Percentiles rank a stretch among this genome's conserved stretches.
phyloP scores from a whole-genome alignment of 176 grass and related monocot genomes.

The Rhynchospora breviuscula region DNA sequence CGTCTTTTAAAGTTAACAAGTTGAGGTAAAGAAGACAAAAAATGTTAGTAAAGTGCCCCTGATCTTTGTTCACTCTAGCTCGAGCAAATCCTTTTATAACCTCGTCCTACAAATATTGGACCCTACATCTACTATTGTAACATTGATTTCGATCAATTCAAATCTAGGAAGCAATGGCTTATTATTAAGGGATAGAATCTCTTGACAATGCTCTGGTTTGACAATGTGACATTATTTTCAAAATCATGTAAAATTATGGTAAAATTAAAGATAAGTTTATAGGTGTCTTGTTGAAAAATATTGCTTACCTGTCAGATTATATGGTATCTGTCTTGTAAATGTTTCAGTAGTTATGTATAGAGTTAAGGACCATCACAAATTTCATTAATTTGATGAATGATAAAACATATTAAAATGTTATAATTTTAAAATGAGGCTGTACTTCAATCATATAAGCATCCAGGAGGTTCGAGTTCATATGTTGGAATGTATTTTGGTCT shows the following conservation, averaged over 20 bases:
- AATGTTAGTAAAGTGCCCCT: background rate
- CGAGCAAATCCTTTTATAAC: background rate
- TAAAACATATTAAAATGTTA: background rate
- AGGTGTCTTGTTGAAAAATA: background rate
- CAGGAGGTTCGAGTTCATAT: background rate
- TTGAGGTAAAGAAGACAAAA: background rate
- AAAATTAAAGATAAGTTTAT: background rate
- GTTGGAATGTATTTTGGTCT: background rate
- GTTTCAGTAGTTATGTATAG: background rate
- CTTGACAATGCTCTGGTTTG: background rate
- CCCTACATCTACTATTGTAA: background rate
- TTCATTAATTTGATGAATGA: background rate
- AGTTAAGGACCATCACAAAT: background rate
- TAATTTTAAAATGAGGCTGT: background rate
- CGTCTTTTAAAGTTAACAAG: background rate
- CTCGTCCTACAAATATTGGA: background rate
- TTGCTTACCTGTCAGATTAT: background rate
- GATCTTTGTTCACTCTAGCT: background rate
- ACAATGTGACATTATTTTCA: background rate
- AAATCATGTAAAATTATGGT: background rate
- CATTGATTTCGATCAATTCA: background rate
- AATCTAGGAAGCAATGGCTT: background rate
- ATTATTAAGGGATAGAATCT: background rate
- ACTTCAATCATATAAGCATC: background rate
- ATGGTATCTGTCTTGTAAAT: background rate